Base-by-base conservation (phyloP, 352 stramenopile species). In the Globisporangium apiculatum region DNA sequence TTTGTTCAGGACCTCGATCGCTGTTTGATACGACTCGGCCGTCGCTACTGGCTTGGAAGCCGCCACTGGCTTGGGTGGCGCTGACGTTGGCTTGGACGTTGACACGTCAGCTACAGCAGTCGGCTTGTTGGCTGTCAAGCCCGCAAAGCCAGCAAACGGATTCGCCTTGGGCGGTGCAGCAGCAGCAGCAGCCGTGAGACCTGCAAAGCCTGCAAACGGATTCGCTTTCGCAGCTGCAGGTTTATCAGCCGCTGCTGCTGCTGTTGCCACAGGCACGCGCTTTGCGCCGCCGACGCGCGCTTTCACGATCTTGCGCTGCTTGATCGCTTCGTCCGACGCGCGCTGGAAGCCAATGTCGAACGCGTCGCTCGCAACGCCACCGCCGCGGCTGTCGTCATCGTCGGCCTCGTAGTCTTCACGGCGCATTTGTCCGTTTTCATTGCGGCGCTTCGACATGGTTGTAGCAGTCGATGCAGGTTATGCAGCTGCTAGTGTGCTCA, bases 361-460 rank as follows among this genome's bases (percentile, higher is more conserved):
- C 7, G 75, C 75, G 55, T 81, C 68, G 43, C 63, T 61, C 43
- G 58, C 60, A 36, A 73, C 61, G n/a, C 67, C 69, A 18, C 77
- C 60, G 48, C 48, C 52, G 47, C 43, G 54, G 35, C 43, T 14
- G 55, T 67, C 53, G 48, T 72, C 68, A 47, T 86, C 72, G 10
- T 65, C 64, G 8, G 77, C 78, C 53, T 93, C 85, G 70, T 88
- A 93, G 42, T 95, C 83, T 62, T 95, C 85, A 40, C 83, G 83
- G 62, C 85, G 81, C 73, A 92, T 86, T 69, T 95, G 85, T 7
- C 77, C 80, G 60, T 89, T 88, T 65, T 93, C 85, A 62, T 76
- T 95, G 37, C 79, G 83, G 60, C 85, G 85, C 82, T 95, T 95
- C 7, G 79, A 76, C 80, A 92, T 89, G 56, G 42, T 68, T 31